Conservation (phyloP, 805 yeast species). For the Zygosaccharomyces kombuchaensis region DNA sequence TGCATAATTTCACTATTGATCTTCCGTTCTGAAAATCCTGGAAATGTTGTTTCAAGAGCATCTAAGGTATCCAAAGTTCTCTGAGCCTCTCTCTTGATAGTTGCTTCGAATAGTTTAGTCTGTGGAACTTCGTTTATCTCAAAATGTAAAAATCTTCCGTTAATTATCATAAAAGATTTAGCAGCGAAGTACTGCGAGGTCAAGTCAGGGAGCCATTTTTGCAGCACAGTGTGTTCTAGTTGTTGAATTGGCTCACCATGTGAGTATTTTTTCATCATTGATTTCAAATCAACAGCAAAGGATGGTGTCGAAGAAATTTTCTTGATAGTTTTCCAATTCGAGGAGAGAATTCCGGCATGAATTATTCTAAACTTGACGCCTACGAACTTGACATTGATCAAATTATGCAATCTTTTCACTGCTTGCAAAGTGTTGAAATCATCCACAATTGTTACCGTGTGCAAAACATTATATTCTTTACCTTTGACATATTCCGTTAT, state of each 20-base stretch:
- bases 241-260: constrained; percentile 7
- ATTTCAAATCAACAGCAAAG: constrained; percentile 23
- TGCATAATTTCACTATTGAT: constrained; percentile 45
- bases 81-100: constrained; percentile 45
- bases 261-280: background rate
- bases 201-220: constrained; percentile 29
- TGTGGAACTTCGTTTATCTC: constrained; percentile 25
- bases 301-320: constrained; percentile 20
- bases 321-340: constrained; percentile 22
- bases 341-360: constrained; percentile 25
- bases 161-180: constrained; percentile 42
- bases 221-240: constrained; percentile 11
- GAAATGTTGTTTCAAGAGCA: constrained; percentile 24
- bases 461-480: constrained; percentile 24
- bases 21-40: constrained; percentile 15
- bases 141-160: constrained; percentile 49
- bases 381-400: constrained; percentile 23
- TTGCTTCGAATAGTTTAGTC: constrained; percentile 33
- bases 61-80: constrained; percentile 40
- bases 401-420: constrained; percentile 42
- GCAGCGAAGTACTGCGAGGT: constrained; percentile 24
- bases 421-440: constrained; percentile 42
- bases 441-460: constrained; percentile 54
- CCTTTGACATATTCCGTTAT: constrained; percentile 22
- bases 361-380: constrained; percentile 41